Conservation (phyloP, 768 basidiomycete species). For the Astraeus odoratus region DNA sequence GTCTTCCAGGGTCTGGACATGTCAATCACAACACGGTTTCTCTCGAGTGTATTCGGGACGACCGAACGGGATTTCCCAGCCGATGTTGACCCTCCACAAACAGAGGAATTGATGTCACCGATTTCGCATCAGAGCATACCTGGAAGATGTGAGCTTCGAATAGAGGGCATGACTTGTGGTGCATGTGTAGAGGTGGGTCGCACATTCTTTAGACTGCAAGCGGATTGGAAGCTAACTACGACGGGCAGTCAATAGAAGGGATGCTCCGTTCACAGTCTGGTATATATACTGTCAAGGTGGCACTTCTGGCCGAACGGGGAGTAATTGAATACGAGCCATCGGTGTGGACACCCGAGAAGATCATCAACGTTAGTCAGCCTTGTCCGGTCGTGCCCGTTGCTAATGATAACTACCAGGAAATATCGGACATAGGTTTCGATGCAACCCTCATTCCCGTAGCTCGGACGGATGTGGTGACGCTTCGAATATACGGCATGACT, state of each 20-base stretch:
- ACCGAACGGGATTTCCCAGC: slow-evolving; percentile 4
- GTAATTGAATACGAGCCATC: slow-evolving; percentile 83
- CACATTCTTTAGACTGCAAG: background rate
- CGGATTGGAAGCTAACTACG: background rate
- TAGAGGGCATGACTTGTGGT: slow-evolving; percentile 90
- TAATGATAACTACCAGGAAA: slow-evolving; percentile 51
- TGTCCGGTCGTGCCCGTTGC: background rate
- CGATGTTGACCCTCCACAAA: slow-evolving; percentile 12
- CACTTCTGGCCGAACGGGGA: slow-evolving; percentile 91
- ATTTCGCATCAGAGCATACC: slow-evolving; percentile 16
- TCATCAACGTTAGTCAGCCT: slow-evolving; percentile 48
- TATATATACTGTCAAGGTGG: slow-evolving; percentile 89
- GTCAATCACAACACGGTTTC: slow-evolving; percentile 1
- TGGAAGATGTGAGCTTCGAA: slow-evolving; percentile 68
- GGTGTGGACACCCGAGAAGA: slow-evolving; percentile 74
- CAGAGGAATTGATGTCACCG: slow-evolving; percentile 17
- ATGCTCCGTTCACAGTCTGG: slow-evolving; percentile 80
- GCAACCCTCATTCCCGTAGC: slow-evolving; percentile 66
- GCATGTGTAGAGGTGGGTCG: slow-evolving; percentile 74
- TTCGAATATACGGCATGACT: slow-evolving; percentile 90
- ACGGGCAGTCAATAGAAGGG: slow-evolving; percentile 68
- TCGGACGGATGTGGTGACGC: slow-evolving; percentile 59
- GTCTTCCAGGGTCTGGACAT: too few relatives aligned
- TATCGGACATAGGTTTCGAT: slow-evolving; percentile 90
- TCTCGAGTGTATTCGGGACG: slow-evolving; percentile 2